A percentile compares a stretch with the other conserved stretches of the same genome.
phyloP scores from a whole-genome alignment of 768 basidiomycete species.

The Nidula microcarpa region DNA sequence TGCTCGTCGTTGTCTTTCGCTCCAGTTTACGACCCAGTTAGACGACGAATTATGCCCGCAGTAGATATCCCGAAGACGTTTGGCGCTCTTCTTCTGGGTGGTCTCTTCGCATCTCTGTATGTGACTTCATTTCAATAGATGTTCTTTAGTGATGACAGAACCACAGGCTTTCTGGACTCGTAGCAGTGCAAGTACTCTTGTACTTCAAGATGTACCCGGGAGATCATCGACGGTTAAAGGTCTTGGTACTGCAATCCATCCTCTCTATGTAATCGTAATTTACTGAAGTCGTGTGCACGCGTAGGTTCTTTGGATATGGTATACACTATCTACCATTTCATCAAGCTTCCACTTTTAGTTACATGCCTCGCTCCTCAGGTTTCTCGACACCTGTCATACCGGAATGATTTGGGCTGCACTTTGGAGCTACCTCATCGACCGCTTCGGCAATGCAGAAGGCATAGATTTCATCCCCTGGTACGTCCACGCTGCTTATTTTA shows the following conservation, averaged over 20 bases:
- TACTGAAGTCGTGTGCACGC: too few species aligned
- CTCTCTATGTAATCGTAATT: background rate
- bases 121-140: slow-evolving; percentile 6
- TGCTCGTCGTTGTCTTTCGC: too few species aligned
- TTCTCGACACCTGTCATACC: slow-evolving; percentile 31
- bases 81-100: slow-evolving; percentile 39
- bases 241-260: slow-evolving; percentile 20
- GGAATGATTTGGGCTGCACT: slow-evolving; percentile 28
- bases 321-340: too few species aligned
- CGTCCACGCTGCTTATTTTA: background rate
- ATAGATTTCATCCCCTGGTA: slow-evolving; percentile 46
- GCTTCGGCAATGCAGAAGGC: slow-evolving; percentile 32
- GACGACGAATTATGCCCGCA: too few species aligned
- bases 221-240: slow-evolving; percentile 25
- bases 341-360: background rate
- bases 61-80: slow-evolving; percentile 25
- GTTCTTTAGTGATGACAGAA: background rate
- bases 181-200: slow-evolving; percentile 31
- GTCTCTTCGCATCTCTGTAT: slow-evolving; percentile 33
- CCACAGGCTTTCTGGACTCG: slow-evolving; percentile 36
- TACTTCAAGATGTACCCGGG: slow-evolving; percentile 35
- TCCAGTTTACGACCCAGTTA: too few species aligned
- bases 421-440: slow-evolving; percentile 37
- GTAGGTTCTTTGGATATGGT: too few species aligned
- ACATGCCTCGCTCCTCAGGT: slow-evolving; percentile 24